Conservation (phyloP, 441 rosid genomes). For the Omphalea diandra region DNA sequence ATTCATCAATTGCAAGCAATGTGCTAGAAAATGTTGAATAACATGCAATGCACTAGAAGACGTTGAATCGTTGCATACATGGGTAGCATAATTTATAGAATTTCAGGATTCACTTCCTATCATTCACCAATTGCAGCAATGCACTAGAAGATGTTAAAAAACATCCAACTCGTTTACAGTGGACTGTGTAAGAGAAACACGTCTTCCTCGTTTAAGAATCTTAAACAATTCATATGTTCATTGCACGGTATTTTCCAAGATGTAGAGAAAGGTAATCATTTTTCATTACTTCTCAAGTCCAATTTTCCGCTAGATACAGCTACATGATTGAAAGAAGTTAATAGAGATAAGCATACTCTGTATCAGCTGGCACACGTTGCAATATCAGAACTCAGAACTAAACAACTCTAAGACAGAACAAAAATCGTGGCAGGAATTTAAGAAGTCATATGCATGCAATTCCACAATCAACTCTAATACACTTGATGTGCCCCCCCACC, state of each 20-base stretch:
- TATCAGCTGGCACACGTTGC: not conserved
- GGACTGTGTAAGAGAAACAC: not conserved
- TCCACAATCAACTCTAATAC: not conserved
- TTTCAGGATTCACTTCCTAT: not conserved
- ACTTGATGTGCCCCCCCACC: constrained; percentile 1
- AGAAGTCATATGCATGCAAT: not conserved
- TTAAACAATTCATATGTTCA: not conserved
- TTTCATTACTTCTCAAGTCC: not conserved
- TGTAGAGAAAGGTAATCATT: not conserved
- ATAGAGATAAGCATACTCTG: not conserved
- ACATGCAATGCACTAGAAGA: no score
- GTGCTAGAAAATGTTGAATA: not conserved
- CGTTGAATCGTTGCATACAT: no score
- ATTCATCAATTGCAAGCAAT: not conserved
- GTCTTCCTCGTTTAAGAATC: not conserved
- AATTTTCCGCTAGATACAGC: not conserved
- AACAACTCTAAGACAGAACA: not conserved
- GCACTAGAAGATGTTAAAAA: not conserved
- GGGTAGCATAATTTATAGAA: no score
- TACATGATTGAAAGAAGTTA: not conserved
- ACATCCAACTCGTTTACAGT: not conserved
- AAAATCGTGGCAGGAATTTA: not conserved
- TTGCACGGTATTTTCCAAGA: constrained; percentile 4
- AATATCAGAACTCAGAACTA: not conserved
- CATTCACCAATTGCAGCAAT: not conserved